Conservation (phyloP, 305 asterid genomes). For the Fraxinus velutina region DNA sequence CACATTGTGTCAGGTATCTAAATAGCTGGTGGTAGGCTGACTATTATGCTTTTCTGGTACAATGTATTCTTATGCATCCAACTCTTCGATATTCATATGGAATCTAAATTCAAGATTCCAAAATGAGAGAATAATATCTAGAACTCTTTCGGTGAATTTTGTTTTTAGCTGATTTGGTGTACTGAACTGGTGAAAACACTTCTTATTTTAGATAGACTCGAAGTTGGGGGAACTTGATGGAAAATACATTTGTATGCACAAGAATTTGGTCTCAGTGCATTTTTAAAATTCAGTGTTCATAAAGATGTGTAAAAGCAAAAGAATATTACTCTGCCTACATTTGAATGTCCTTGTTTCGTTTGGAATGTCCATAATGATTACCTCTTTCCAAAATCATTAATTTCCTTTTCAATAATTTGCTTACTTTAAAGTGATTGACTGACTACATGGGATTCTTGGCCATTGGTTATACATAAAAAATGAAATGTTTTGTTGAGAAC, state of each 20-base stretch:
- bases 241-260: not conserved
- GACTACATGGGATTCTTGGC: not conserved
- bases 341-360: not conserved
- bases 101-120: not conserved
- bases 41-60: not conserved
- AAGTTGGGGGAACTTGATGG: not conserved
- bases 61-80: not conserved
- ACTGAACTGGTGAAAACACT: not conserved
- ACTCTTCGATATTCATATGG: not conserved
- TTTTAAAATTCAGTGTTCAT: not conserved
- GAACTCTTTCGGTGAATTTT: not conserved
- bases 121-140: not conserved
- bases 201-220: not conserved
- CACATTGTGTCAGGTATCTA: not conserved
- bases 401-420: not conserved
- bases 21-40: not conserved
- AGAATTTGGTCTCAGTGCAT: not conserved
- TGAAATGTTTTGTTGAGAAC: not conserved
- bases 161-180: not conserved
- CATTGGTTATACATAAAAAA: not conserved
- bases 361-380: not conserved
- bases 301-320: not conserved
- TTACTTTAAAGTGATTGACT: not conserved
- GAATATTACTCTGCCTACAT: not conserved
- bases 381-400: not conserved